Evolutionary conservation across 306 rosid species (phyloP), one percentile per base, ranked within the genome.

Genomic region (Cicer pinnatifidum): DNA sequence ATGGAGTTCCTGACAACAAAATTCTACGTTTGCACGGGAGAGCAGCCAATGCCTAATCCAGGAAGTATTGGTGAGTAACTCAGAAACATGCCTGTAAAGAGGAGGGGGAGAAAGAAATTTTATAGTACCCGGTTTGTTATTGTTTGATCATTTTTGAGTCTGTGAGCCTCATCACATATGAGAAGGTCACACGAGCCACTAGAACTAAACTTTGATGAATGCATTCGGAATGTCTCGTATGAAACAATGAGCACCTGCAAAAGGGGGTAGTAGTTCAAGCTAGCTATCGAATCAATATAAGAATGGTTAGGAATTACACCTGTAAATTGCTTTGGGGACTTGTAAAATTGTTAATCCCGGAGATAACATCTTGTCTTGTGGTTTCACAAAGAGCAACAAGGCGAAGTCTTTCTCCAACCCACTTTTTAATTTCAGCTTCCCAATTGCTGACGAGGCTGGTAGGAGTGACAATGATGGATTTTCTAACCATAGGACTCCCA

Each of bases 381-480:
- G 87, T 93, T 87, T 93, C 98, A 82, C 97, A 91, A 0, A 93
- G 83, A 70, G 98, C 96, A 60, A 93, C 75, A 51, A 88, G 92
- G 67, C 46, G 77, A 76, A 93, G 76, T 83, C 98, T 91, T 51
- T 91, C 90, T 67, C 97, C 96, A 37, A 91, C 67, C 98, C 98
- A 93, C 88, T 91, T 93, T 46, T 83, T 82, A 48, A 93, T 93
- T 82, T 93, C 98, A 73, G 94, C 96, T 78, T 93, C 98, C 98
- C 98, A 93, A 45, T 93, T 93, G 84, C 96, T 91, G 66, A 93
- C 98, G 46, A 93, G 98, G 83, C 98, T 93, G 80, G 98, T 93
- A 45, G 98, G 98, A 77, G 98, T 91, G 72, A 93, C 98, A 66
- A 93, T 80, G 84, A 93, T 91, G 74, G 92, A 89, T 79, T 91